phyloP scores from a whole-genome alignment of 371 early-diverging fungal species.

The Saksenaea vasiformis region DNA sequence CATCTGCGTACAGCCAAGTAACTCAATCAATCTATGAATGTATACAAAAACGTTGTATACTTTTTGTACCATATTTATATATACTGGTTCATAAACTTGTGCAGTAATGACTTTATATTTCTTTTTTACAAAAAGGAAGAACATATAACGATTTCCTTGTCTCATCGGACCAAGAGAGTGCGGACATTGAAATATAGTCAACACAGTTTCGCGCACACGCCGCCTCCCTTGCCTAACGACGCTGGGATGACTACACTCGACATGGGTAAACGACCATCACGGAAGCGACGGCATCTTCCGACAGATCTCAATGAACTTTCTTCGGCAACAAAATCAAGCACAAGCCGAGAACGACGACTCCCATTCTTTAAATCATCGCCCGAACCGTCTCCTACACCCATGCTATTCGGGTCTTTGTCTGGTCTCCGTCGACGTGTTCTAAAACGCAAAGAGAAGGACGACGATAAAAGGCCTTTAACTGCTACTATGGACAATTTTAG shows the following conservation, averaged over 20 bases:
- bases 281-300: background rate
- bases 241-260: background rate
- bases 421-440: background rate
- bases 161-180: too few species aligned
- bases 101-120: too few species aligned
- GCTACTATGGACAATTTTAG: background rate
- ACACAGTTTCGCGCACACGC: too few species aligned
- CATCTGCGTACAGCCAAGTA: too few species aligned
- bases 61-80: too few species aligned
- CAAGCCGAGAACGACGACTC: background rate
- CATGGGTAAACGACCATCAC: background rate
- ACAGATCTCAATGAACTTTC: background rate
- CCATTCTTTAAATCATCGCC: background rate
- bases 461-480: background rate
- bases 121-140: too few species aligned
- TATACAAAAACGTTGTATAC: too few species aligned
- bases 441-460: background rate
- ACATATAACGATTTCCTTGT: too few species aligned
- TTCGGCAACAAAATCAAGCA: background rate
- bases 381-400: background rate
- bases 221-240: background rate
- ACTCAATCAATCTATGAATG: too few species aligned
- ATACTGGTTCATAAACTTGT: too few species aligned
- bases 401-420: background rate
- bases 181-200: too few species aligned